A percentile compares a stretch with the other conserved stretches of the same genome.
Evolutionary conservation across 306 rosid genomes (phyloP).

Genomic region (Castanea crenata): DNA sequence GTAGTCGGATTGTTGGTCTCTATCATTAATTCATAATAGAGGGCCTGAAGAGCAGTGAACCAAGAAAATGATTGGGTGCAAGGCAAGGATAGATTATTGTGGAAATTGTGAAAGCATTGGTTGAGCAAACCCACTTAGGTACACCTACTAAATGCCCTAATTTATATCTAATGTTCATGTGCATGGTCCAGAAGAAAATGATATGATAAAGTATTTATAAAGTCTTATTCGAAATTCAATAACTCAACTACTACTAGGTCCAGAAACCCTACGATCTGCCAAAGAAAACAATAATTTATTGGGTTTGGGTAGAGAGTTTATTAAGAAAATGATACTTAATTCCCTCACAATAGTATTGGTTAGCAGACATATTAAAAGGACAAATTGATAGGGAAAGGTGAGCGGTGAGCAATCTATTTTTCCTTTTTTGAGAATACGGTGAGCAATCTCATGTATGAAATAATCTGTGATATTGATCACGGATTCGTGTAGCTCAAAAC

Average conservation of each 20-base stretch:
- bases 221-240: too few relatives aligned
- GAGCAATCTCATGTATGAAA: too few relatives aligned
- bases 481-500: too few relatives aligned
- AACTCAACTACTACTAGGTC: not conserved
- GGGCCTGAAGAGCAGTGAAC: not conserved
- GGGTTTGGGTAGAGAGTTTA: not conserved
- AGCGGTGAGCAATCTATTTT: not conserved
- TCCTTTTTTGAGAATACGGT: too few relatives aligned
- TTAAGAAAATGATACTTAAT: not conserved
- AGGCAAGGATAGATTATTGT: constrained; percentile 12
- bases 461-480: too few relatives aligned
- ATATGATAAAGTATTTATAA: not conserved
- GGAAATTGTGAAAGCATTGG: constrained; percentile 16
- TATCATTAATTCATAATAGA: not conserved
- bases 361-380: not conserved
- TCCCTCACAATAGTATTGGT: not conserved
- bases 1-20: not conserved
- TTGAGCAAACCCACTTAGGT: constrained; percentile 28
- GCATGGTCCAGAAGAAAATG: not conserved
- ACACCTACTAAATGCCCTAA: constrained; percentile 16
- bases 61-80: constrained; percentile 25
- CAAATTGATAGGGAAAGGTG: not conserved
- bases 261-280: not conserved
- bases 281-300: not conserved
- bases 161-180: not conserved